Conservation (phyloP, 352 stramenopile genomes). For the Aphanomyces cochlioides region DNA sequence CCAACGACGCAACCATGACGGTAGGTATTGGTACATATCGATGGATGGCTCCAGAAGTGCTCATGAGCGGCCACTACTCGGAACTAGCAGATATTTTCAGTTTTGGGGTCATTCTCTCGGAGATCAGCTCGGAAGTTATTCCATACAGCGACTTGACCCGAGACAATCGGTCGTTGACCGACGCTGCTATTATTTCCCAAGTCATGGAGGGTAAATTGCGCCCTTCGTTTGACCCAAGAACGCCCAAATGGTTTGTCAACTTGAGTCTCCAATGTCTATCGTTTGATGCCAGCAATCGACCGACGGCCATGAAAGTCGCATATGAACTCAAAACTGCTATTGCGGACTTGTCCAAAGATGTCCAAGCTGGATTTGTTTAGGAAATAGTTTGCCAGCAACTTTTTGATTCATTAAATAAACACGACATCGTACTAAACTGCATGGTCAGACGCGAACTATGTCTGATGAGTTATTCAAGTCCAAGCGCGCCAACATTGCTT, state of each 20-base stretch:
- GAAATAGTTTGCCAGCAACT: background rate
- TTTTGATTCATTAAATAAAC: constrained; percentile 4
- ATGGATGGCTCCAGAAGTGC: constrained; percentile 20
- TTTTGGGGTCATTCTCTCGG: constrained; percentile 8
- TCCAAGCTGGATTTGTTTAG: background rate
- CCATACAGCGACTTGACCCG: constrained; percentile 4
- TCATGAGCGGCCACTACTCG: constrained; percentile 15
- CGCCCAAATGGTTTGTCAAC: background rate
- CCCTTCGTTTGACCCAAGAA: background rate
- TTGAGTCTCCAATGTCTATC: background rate
- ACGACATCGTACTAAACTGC: background rate
- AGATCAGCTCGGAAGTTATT: constrained; percentile 8
- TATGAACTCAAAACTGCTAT: background rate
- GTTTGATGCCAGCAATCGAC: background rate
- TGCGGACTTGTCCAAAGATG: background rate
- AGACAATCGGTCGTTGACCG: background rate
- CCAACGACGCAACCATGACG: constrained; percentile 10
- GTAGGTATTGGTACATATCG: constrained; percentile 16
- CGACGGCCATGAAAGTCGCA: background rate
- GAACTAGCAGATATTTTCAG: background rate
- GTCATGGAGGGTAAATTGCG: constrained; percentile 5
- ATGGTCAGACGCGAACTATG: constrained; percentile 2
- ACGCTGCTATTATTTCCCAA: background rate
- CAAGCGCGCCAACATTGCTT: background rate
- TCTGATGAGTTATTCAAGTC: background rate